These are phyloP conservation scores for Lepidium didymum DNA, from an alignment of 345 rosid genomes.

Conservation along the genomic window DNA sequence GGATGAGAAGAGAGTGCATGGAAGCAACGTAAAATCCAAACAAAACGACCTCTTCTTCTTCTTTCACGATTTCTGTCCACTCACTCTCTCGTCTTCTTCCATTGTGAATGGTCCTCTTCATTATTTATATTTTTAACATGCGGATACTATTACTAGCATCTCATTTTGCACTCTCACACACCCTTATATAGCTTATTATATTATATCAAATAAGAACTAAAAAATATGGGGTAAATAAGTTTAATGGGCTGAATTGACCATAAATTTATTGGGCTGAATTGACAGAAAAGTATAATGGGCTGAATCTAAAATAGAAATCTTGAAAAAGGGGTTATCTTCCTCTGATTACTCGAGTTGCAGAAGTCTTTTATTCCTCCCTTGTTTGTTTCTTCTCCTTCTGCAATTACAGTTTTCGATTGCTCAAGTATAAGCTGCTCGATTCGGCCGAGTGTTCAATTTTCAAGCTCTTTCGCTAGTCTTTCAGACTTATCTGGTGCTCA, in stretches of 20 bases:
- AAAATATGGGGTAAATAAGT: no score
- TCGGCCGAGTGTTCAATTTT: neutral
- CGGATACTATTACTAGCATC: constrained; percentile 18
- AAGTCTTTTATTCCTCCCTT: neutral
- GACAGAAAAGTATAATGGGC: neutral
- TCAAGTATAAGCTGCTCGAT: constrained; percentile 1
- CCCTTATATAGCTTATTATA: neutral
- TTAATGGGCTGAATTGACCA: no score
- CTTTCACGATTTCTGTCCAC: constrained; percentile 26
- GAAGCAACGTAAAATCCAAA: constrained; percentile 33
- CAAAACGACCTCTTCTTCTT: constrained; percentile 19
- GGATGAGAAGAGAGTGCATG: constrained; percentile 20
- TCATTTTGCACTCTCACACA: constrained; percentile 4
- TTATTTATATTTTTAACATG: neutral
- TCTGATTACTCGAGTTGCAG: neutral
- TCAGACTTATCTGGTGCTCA: neutral
- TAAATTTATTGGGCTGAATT: no score
- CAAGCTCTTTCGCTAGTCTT: neutral
- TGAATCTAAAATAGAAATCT: constrained; percentile 10
- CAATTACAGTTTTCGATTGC: neutral
- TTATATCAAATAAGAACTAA: no score
- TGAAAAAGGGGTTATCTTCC: constrained; percentile 21
- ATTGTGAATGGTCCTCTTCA: neutral
- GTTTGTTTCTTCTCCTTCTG: neutral
- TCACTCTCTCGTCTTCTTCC: constrained; percentile 19